Evolutionary conservation across 1,139 yeast species (phyloP), one percentile per base, ranked within the genome.

Genomic region (Diutina rugosa): DNA sequence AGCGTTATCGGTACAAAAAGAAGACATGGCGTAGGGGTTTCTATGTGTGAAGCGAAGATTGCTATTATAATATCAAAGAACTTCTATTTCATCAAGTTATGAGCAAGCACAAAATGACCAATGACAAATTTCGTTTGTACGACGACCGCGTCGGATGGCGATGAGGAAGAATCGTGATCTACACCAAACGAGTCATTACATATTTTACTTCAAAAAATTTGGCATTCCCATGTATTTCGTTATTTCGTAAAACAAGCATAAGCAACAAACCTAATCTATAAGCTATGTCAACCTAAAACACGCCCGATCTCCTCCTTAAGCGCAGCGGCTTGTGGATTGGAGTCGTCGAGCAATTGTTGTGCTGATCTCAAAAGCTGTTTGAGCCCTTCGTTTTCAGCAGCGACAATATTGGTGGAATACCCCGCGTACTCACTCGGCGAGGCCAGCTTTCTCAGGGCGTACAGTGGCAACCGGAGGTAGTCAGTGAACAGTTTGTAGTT

Each of bases 391-490:
- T 49, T 49, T 18, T 49, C 53, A 3, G 53, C 53, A 29, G 53
- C 41, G 16, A 49, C 53, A 16, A 49, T 30, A 18, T 49, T 29
- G 53, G 45, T n/a, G 7, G 28, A 29, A 10, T 32, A 49, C 8
- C 53, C 53, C 7, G 28, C 53, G 18, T 10, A 49, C 16, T 49
- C 53, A 28, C 35, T 14, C 4, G 35, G 16, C 45, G 44, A 7
- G 26, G 26, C n/a, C 53, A 49, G 53, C 14, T 32, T 30, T 28
- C 32, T 49, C 51, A 47, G 51, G n/a, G 51, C 51, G 51, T 49
- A 49, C 53, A 49, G 53, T 3, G 72, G 71, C 29, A 69, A 59
- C 57, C 68, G 69, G 62, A 69, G 64, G 58, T 64, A 68, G 51
- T 68, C 71, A 7, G 64, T 59, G 52, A 67, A 65, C 14, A 68